Conservation (phyloP, 352 stramenopile genomes). For the Phytophthora aleatoria region DNA sequence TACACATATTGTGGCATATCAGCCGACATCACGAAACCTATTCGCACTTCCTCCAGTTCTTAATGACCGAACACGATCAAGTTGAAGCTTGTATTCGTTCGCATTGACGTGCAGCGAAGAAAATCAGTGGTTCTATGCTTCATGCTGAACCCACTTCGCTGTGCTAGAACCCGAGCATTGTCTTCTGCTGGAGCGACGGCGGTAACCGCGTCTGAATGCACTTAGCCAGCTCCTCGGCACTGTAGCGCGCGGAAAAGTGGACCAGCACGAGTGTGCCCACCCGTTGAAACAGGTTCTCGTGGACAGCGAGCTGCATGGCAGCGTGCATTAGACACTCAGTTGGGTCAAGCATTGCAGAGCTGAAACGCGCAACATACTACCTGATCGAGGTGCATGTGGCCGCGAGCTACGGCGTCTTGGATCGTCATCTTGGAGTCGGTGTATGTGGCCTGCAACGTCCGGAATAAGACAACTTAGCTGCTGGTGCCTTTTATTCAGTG, state of each 20-base stretch:
- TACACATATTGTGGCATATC: slow-evolving; percentile 28
- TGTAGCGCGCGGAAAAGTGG: slow-evolving; percentile 79
- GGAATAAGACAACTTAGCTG: slow-evolving; percentile 15
- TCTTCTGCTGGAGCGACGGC: slow-evolving; percentile 48
- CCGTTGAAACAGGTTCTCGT: slow-evolving; percentile 49
- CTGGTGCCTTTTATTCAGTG: slow-evolving; percentile 5
- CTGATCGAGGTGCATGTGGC: slow-evolving; percentile 82
- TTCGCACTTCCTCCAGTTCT: background rate
- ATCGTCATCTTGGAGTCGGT: slow-evolving; percentile 51
- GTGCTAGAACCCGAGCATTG: slow-evolving; percentile 36
- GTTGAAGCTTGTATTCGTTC: background rate
- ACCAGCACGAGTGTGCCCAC: slow-evolving; percentile 68
- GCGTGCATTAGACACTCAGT: background rate
- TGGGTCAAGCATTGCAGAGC: background rate
- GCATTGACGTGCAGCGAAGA: background rate
- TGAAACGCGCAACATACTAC: slow-evolving; percentile 30
- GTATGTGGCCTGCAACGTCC: slow-evolving; percentile 61
- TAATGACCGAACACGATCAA: too few species aligned
- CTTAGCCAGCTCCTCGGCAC: slow-evolving; percentile 33
- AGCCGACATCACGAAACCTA: slow-evolving; percentile 16
- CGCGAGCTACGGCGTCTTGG: slow-evolving; percentile 50
- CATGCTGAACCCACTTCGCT: background rate
- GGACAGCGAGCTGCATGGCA: slow-evolving; percentile 46
- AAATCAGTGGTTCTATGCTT: slow-evolving; percentile 5
- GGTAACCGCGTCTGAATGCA: slow-evolving; percentile 42